Conservation (phyloP, 2,329 filamentous ascomycete species). For the Thermoascus crustaceus region DNA sequence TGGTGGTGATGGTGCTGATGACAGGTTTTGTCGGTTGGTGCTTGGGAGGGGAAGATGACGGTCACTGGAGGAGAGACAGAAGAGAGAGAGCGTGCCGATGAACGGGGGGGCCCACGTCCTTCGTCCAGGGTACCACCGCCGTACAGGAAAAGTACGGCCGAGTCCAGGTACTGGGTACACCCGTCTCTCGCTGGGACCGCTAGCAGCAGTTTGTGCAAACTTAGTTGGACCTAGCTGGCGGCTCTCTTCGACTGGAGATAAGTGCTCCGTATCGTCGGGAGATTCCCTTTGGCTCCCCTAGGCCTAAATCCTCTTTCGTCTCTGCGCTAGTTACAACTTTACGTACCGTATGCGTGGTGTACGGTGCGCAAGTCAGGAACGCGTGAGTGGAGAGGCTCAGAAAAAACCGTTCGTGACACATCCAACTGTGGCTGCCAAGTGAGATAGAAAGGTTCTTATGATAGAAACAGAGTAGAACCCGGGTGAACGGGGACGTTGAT, state of each 20-base stretch:
- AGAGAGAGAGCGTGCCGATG: conserved; percentile 3
- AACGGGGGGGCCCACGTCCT: conserved; percentile 3
- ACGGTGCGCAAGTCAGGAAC: conserved; percentile 11
- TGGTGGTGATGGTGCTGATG: not conserved
- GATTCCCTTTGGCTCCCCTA: not conserved
- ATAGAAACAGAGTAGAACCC: no score
- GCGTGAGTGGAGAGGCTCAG: conserved; percentile 3
- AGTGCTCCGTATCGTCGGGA: not conserved
- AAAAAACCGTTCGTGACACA: no score
- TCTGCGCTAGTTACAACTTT: conserved; percentile 1
- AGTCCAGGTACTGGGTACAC: conserved; percentile 6
- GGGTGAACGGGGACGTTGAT: no score
- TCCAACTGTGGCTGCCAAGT: no score
- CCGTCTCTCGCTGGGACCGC: not conserved
- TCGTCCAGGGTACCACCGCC: not conserved
- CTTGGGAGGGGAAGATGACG: not conserved
- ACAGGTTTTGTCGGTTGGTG: not conserved
- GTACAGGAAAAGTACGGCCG: not conserved
- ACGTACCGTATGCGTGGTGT: conserved; percentile 4
- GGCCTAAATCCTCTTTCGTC: not conserved
- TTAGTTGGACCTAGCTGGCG: not conserved
- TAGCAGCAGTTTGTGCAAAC: not conserved
- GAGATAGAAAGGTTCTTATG: no score
- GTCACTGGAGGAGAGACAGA: conserved; percentile 1
- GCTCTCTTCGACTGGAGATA: conserved; percentile 1